These are phyloP conservation scores for Circinella minor DNA, from an alignment of 371 early-diverging fungal species.

Conservation along the genomic window DNA sequence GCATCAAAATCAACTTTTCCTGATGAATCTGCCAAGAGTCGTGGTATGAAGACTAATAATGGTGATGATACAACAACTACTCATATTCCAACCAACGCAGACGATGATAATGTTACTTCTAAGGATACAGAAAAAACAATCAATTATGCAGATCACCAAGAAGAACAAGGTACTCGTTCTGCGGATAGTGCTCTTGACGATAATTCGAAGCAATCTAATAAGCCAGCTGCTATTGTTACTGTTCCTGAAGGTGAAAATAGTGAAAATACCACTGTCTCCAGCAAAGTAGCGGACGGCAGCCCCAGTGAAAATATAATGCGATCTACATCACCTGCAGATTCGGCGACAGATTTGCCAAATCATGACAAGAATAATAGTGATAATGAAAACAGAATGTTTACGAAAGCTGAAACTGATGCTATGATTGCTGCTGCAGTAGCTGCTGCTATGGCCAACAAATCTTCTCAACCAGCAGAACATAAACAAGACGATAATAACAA, in stretches of 20 bases:
- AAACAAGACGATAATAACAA: too few species aligned
- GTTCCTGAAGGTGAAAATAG: not conserved
- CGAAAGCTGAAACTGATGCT: slow-evolving; percentile 36
- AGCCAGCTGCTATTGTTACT: not conserved
- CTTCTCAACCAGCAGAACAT: not conserved
- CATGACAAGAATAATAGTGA: slow-evolving; percentile 3
- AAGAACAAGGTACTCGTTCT: too few species aligned
- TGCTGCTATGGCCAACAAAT: slow-evolving; percentile 23
- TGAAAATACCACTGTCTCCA: not conserved
- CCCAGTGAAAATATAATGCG: not conserved
- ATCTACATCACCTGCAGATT: not conserved
- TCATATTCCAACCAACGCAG: not conserved
- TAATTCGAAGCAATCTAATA: too few species aligned
- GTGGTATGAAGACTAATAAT: not conserved
- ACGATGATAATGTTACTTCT: not conserved
- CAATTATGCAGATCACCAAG: too few species aligned
- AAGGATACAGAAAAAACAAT: not conserved
- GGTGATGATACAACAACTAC: too few species aligned
- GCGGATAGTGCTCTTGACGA: too few species aligned
- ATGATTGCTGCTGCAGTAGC: slow-evolving; percentile 49
- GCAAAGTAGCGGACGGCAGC: too few species aligned
- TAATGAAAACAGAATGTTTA: slow-evolving; percentile 18
- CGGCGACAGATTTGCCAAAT: slow-evolving; percentile 2
- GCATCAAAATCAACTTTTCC: not conserved
- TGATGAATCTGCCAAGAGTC: not conserved